phyloP scores from a whole-genome alignment of 768 basidiomycete genomes.

The Trametes punicea region DNA sequence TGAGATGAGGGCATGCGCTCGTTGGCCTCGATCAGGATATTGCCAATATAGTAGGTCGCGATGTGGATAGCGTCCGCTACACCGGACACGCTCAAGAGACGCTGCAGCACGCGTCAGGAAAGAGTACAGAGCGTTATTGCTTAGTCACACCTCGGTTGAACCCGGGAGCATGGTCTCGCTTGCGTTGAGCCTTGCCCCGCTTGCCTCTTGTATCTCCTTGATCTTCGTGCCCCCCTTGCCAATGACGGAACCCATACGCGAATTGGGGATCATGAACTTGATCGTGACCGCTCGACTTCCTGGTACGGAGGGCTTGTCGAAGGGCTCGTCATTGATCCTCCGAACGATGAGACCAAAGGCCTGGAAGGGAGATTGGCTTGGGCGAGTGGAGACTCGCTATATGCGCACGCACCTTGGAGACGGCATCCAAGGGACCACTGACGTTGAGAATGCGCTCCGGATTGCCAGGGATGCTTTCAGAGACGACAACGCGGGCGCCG shows the following conservation, averaged over 20 bases:
- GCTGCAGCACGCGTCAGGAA: slow-evolving; percentile 45
- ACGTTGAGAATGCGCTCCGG: slow-evolving; percentile 99
- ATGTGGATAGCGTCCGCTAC: slow-evolving; percentile 99
- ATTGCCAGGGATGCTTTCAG: slow-evolving; percentile 97
- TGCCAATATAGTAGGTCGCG: slow-evolving; percentile 98
- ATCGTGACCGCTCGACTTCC: slow-evolving; percentile 98
- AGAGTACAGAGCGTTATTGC: not conserved
- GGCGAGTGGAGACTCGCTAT: not conserved
- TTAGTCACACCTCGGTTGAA: slow-evolving; percentile 83
- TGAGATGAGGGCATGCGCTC: slow-evolving; percentile 74
- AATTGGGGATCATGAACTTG: slow-evolving; percentile 99
- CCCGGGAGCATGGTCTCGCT: slow-evolving; percentile 98
- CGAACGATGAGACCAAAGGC: slow-evolving; percentile 98
- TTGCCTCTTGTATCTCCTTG: slow-evolving; percentile 99
- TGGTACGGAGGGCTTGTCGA: slow-evolving; percentile 95
- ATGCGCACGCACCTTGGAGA: slow-evolving; percentile 74
- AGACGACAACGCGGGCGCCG: slow-evolving; percentile 93
- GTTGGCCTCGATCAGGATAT: slow-evolving; percentile 91
- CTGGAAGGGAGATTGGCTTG: slow-evolving; percentile 38
- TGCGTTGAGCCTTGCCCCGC: slow-evolving; percentile 92
- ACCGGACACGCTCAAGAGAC: slow-evolving; percentile 95
- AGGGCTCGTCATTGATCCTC: slow-evolving; percentile 98
- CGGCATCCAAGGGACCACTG: slow-evolving; percentile 95
- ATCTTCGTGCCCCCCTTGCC: slow-evolving; percentile 98
- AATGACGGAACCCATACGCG: slow-evolving; percentile 98